phyloP scores from a whole-genome alignment of 2,329 filamentous ascomycete species.

The Alternaria gansuensis region DNA sequence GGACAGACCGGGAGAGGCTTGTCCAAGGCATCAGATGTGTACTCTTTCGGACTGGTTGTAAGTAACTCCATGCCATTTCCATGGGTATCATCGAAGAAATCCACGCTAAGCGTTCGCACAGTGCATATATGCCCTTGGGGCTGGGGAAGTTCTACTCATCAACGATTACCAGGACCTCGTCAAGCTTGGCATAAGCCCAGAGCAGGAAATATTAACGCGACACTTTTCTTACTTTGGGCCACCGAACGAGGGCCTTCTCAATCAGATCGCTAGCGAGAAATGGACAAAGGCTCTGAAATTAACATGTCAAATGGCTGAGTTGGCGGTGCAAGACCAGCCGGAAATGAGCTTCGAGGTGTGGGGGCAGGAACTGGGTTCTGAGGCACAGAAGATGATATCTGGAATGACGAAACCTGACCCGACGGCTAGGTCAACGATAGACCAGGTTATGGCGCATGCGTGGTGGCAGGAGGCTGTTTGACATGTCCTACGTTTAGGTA shows the following conservation, averaged over 20 bases:
- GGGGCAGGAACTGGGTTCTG: conserved; percentile 39
- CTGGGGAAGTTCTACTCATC: conserved; percentile 43
- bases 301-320: conserved; percentile 39
- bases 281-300: conserved; percentile 37
- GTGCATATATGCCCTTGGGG: conserved; percentile 51
- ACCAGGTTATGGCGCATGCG: conserved; percentile 46
- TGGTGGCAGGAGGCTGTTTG: conserved; percentile 42
- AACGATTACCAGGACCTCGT: conserved; percentile 45
- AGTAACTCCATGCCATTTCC: conserved; percentile 29
- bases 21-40: conserved; percentile 51
- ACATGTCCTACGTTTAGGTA: conserved; percentile 4
- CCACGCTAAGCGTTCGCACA: conserved; percentile 36
- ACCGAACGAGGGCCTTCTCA: conserved; percentile 43
- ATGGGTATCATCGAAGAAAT: conserved; percentile 17
- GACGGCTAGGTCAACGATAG: conserved; percentile 45
- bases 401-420: conserved; percentile 49
- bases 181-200: conserved; percentile 38
- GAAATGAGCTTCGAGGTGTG: conserved; percentile 42
- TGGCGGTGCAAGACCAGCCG: conserved; percentile 41
- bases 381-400: conserved; percentile 47
- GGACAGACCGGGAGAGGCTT: conserved; percentile 48
- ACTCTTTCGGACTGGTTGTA: conserved; percentile 53
- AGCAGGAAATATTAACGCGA: conserved; percentile 47
- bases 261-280: conserved; percentile 39
- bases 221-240: conserved; percentile 52